Conservation (phyloP, 169 alveolate species). For the Eimeria sp. region DNA sequence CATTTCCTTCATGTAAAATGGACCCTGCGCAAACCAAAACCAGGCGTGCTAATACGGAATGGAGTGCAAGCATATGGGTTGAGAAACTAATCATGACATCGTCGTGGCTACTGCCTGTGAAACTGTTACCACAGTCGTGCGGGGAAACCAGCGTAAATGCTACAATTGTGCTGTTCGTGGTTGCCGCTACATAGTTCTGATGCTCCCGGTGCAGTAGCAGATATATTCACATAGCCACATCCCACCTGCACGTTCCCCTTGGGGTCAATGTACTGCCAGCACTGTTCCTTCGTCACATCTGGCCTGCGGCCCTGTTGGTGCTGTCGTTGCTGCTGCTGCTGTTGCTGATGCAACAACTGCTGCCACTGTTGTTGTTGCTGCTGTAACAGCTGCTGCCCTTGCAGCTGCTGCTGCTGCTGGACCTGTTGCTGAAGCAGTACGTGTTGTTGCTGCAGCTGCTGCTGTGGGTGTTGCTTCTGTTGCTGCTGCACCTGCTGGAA, state of each 20-base stretch:
- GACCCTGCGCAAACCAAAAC: slow-evolving; percentile 79
- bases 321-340: slow-evolving; percentile 64
- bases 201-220: neutral
- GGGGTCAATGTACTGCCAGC: slow-evolving; percentile 89
- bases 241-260: slow-evolving; percentile 87
- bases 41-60: neutral
- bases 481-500: slow-evolving; percentile 52
- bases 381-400: slow-evolving; percentile 9
- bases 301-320: slow-evolving; percentile 78
- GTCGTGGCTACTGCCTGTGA: neutral
- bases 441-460: neutral
- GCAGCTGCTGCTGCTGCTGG: slow-evolving; percentile 33
- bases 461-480: slow-evolving; percentile 53
- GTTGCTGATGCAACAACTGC: slow-evolving; percentile 67
- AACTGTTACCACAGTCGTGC: neutral
- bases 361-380: slow-evolving; percentile 38
- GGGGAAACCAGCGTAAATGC: neutral
- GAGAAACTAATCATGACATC: no score
- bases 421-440: slow-evolving; percentile 14
- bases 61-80: no score
- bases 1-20: slow-evolving; percentile 86
- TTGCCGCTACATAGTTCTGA: neutral
- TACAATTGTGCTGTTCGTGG: neutral
- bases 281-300: slow-evolving; percentile 85
- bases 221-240: neutral